Percentiles rank a stretch among this genome's conserved stretches.
Evolutionary conservation across 2,329 filamentous ascomycete genomes (phyloP).

Genomic region (Xylariaceae sp.): DNA sequence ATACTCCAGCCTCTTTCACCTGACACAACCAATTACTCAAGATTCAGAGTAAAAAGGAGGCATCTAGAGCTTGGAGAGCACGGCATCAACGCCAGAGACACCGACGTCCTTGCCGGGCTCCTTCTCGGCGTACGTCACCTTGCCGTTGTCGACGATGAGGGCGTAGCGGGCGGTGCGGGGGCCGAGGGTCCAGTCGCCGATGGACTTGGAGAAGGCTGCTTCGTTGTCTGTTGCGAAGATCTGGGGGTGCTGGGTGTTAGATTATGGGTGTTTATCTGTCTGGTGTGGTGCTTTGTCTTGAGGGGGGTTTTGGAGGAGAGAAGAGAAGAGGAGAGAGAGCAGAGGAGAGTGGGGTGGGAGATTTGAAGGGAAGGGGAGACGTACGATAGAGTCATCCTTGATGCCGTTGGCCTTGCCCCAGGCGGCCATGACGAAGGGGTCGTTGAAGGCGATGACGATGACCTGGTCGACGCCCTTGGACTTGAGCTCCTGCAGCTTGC

Average conservation of each 20-base stretch:
- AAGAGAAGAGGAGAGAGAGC: neutral
- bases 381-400: conserved; percentile 60
- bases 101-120: conserved; percentile 49
- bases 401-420: conserved; percentile 87
- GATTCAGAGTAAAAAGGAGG: too few species aligned
- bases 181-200: conserved; percentile 68
- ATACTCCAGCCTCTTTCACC: too few species aligned
- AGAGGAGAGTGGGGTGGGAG: neutral
- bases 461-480: conserved; percentile 79
- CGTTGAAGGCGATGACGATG: conserved; percentile 79
- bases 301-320: neutral
- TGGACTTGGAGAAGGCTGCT: conserved; percentile 69
- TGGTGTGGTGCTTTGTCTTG: neutral
- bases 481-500: conserved; percentile 66
- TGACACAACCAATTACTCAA: neutral
- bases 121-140: conserved; percentile 74
- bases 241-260: conserved; percentile 30
- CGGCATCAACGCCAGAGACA: conserved; percentile 49
- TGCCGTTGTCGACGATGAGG: conserved; percentile 78
- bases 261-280: neutral
- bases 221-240: conserved; percentile 72
- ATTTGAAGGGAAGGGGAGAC: conserved; percentile 22
- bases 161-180: conserved; percentile 71
- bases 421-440: conserved; percentile 81
- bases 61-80: conserved; percentile 49